A percentile compares a stretch with the other conserved stretches of the same genome.
These are phyloP conservation scores for Cucumis hystrix DNA, from an alignment of 306 rosid species.

Conservation along the genomic window DNA sequence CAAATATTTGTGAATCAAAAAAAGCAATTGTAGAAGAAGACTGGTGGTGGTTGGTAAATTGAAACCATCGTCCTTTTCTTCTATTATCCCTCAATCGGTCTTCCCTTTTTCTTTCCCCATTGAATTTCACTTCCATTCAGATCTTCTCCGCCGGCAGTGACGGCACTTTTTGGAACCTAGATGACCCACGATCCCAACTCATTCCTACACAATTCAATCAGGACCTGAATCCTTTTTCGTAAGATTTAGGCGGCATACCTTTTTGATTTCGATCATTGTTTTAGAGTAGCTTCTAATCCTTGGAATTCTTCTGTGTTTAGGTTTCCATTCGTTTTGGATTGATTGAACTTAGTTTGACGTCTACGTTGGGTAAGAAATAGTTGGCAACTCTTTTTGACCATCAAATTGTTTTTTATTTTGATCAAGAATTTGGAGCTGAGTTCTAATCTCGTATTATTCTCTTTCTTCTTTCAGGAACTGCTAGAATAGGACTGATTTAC, in stretches of 20 bases:
- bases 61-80: neutral
- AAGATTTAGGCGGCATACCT: neutral
- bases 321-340: neutral
- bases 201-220: neutral
- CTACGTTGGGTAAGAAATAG: neutral
- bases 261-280: neutral
- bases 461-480: neutral
- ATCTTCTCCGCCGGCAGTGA: neutral
- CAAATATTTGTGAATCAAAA: no score
- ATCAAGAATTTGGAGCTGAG: neutral
- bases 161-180: neutral
- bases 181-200: neutral
- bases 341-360: neutral
- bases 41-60: neutral
- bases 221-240: neutral
- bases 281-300: neutral
- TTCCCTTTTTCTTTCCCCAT: neutral
- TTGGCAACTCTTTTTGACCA: neutral
- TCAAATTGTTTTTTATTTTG: neutral
- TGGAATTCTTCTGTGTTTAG: neutral
- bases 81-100: neutral
- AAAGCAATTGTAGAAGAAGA: neutral
- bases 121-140: neutral
- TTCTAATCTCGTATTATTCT: neutral
- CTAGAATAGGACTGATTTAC: neutral